phyloP scores from a whole-genome alignment of 208 protist genomes.

The Novymonas esmeraldas region DNA sequence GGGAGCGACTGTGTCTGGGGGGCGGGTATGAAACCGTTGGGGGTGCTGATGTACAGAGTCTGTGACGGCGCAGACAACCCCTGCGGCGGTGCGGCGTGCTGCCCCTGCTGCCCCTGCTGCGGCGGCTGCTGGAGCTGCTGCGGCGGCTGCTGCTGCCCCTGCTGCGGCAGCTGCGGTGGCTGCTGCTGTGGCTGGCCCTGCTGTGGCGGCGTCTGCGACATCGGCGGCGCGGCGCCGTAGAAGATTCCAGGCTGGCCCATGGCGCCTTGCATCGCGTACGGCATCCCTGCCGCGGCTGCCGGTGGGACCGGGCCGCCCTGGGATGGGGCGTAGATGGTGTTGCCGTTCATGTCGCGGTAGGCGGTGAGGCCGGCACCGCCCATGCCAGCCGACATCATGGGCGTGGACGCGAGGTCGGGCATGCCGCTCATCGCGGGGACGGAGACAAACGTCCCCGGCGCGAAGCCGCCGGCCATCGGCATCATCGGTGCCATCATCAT shows the following conservation, averaged over 20 bases:
- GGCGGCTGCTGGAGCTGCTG: background rate
- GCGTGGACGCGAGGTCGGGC: constrained; percentile 6
- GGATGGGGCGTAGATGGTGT: constrained; percentile 6
- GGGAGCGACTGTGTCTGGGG: background rate
- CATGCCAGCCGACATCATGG: constrained; percentile 10
- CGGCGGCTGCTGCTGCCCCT: background rate
- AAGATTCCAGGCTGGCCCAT: background rate
- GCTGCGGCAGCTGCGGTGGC: background rate
- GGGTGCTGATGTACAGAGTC: constrained; percentile 4
- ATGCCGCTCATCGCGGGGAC: constrained; percentile 1
- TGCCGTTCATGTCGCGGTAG: constrained; percentile 20
- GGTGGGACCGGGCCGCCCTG: background rate
- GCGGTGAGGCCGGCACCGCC: constrained; percentile 3
- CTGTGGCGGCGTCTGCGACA: background rate
- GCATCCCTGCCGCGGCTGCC: background rate
- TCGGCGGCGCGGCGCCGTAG: background rate
- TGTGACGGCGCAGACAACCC: constrained; percentile 2
- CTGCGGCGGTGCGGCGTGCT: constrained; percentile 6
- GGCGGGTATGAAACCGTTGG: background rate
- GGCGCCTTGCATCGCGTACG: constrained; percentile 8
- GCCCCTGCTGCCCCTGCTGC: constrained; percentile 15
- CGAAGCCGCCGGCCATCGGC: constrained; percentile 5
- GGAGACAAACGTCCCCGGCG: constrained; percentile 15
- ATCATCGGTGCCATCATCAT: constrained; percentile 16
- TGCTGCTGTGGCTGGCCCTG: background rate